These are phyloP conservation scores for Erodium trifolium DNA, from an alignment of 441 rosid genomes.

Conservation along the genomic window DNA sequence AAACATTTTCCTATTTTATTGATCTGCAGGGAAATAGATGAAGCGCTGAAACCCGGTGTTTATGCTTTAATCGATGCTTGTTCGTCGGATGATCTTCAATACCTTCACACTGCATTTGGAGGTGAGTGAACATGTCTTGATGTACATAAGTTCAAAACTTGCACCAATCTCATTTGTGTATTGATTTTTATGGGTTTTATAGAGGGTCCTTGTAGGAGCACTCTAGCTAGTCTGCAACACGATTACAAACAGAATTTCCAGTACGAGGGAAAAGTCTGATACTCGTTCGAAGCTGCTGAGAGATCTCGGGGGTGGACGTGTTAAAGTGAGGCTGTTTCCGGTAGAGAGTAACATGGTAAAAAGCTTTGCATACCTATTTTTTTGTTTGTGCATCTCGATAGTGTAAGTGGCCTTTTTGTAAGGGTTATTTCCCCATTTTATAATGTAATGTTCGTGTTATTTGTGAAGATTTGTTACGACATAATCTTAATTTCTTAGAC, in stretches of 20 bases:
- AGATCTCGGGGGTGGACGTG: neutral
- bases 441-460: neutral
- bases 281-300: neutral
- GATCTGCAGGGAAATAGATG: constrained; percentile 70
- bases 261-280: constrained; percentile 79
- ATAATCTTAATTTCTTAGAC: too few relatives aligned
- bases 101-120: constrained; percentile 77
- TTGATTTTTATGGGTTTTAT: constrained; percentile 28
- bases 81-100: constrained; percentile 63
- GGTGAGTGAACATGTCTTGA: constrained; percentile 34
- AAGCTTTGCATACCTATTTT: neutral
- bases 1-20: neutral
- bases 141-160: neutral
- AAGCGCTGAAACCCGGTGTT: constrained; percentile 78
- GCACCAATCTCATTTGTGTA: constrained; percentile 15
- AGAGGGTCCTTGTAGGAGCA: constrained; percentile 93
- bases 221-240: constrained; percentile 58
- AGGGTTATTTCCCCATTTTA: neutral
- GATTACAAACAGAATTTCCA: constrained; percentile 75
- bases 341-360: neutral
- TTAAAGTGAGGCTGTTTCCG: neutral
- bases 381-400: neutral
- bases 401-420: neutral
- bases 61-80: constrained; percentile 85
- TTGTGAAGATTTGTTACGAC: neutral